A percentile compares a stretch with the other conserved stretches of the same genome.
These are phyloP conservation scores for Rhododendron ovatum DNA, from an alignment of 148 eudicot genomes.

Conservation along the genomic window DNA sequence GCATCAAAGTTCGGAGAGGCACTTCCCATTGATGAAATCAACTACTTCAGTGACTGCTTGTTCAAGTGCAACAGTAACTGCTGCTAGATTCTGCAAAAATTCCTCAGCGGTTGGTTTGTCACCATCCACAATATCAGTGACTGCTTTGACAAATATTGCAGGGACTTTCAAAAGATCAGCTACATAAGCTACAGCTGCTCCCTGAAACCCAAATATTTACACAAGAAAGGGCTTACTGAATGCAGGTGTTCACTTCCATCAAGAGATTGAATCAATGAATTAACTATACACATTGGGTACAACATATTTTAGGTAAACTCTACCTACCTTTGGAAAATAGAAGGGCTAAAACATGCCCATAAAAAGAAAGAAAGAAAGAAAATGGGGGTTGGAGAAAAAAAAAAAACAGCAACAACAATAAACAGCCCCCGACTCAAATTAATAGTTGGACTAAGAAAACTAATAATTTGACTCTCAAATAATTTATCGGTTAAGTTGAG, in stretches of 20 bases:
- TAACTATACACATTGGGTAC: not conserved
- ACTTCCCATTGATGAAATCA: conserved; percentile 74
- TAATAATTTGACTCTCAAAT: not conserved
- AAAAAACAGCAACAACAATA: not conserved
- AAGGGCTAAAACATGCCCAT: not conserved
- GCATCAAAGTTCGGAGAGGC: conserved; percentile 60
- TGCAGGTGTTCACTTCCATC: not conserved
- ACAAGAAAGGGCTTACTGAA: not conserved
- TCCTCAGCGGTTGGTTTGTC: conserved; percentile 89
- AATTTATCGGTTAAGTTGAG: not conserved
- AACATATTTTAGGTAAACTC: not conserved
- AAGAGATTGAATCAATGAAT: not conserved
- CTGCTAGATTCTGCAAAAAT: conserved; percentile 68
- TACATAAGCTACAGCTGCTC: conserved; percentile 92
- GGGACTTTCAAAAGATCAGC: conserved; percentile 86
- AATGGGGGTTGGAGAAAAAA: not conserved
- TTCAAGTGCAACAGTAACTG: conserved; percentile 69
- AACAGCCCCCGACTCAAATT: not conserved
- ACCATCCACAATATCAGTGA: conserved; percentile 89
- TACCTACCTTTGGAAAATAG: not conserved
- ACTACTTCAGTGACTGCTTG: conserved; percentile 53
- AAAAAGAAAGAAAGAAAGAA: not conserved
- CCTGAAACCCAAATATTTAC: conserved; percentile 42
- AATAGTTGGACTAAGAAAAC: not conserved
- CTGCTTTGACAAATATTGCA: conserved; percentile 79